Evolutionary conservation across 352 stramenopile species (phyloP).

Genomic region (Pythium aristosporum): DNA sequence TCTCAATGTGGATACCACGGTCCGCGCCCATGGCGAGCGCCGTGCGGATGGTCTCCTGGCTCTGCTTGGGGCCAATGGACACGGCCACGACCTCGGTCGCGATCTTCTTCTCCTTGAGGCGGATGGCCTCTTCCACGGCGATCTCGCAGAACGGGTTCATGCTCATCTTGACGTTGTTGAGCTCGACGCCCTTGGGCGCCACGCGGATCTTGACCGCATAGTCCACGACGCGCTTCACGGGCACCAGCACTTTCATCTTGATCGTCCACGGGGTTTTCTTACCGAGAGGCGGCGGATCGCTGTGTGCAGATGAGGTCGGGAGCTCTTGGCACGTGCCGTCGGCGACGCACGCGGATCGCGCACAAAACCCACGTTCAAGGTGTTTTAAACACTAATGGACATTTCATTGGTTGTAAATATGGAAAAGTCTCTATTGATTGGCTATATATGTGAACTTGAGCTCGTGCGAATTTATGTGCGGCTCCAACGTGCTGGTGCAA

Average conservation of each 20-base stretch:
- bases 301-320: neutral
- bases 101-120: conserved; percentile 97
- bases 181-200: conserved; percentile 92
- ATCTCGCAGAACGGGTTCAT: conserved; percentile 99
- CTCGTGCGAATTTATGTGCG: conserved; percentile 26
- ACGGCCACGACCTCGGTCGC: conserved; percentile 95
- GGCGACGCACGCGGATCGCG: conserved; percentile 20
- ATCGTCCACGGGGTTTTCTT: neutral
- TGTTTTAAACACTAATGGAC: conserved; percentile 24
- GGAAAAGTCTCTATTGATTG: conserved; percentile 7
- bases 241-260: conserved; percentile 92
- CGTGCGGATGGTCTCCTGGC: conserved; percentile 95
- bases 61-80: conserved; percentile 97
- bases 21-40: conserved; percentile 93
- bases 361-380: conserved; percentile 16
- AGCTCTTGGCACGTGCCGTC: conserved; percentile 7
- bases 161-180: conserved; percentile 99
- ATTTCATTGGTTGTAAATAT: conserved; percentile 10
- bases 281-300: conserved; percentile 5
- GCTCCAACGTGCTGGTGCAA: conserved; percentile 14
- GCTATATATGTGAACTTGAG: conserved; percentile 9
- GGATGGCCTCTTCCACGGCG: conserved; percentile 97
- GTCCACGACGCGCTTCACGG: conserved; percentile 97
- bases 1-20: conserved; percentile 97
- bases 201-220: conserved; percentile 99